Conservation (phyloP, 495 filamentous ascomycete genomes). For the Penicilliopsis zonata region DNA sequence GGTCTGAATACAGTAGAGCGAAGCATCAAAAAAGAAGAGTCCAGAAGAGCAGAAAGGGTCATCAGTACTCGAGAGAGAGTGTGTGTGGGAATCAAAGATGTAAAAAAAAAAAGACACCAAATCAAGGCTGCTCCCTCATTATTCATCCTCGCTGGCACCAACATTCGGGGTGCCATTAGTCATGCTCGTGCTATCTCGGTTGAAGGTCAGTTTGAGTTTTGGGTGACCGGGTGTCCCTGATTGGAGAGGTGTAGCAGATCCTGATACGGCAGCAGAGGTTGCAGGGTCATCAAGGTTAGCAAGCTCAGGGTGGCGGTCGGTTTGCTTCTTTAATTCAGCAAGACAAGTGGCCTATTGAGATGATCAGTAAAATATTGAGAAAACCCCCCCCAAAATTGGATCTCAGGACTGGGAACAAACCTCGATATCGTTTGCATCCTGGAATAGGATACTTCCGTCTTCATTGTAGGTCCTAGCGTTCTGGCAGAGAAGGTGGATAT, state of each 20-base stretch:
- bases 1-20: conserved; percentile 7
- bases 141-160: conserved; percentile 24
- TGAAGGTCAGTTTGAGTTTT: conserved; percentile 48
- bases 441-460: conserved; percentile 78
- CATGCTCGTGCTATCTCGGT: conserved; percentile 20
- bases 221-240: conserved; percentile 37
- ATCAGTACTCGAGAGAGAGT: neutral
- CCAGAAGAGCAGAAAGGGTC: neutral
- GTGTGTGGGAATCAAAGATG: conserved; percentile 4
- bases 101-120: conserved; percentile 4
- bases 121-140: conserved; percentile 2
- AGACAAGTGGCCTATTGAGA: conserved; percentile 48
- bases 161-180: conserved; percentile 10
- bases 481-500: conserved; percentile 70
- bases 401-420: too few species aligned
- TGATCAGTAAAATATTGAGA: conserved; percentile 15
- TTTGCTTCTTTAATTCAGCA: conserved; percentile 53
- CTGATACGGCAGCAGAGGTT: conserved; percentile 54
- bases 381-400: neutral
- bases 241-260: conserved; percentile 58
- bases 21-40: too few species aligned
- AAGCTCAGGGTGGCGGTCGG: conserved; percentile 60
- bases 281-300: conserved; percentile 62
- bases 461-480: conserved; percentile 96
- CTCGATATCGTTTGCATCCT: conserved; percentile 88